phyloP scores from a whole-genome alignment of 176 grass and related monocot genomes.

The Avena atlantica region DNA sequence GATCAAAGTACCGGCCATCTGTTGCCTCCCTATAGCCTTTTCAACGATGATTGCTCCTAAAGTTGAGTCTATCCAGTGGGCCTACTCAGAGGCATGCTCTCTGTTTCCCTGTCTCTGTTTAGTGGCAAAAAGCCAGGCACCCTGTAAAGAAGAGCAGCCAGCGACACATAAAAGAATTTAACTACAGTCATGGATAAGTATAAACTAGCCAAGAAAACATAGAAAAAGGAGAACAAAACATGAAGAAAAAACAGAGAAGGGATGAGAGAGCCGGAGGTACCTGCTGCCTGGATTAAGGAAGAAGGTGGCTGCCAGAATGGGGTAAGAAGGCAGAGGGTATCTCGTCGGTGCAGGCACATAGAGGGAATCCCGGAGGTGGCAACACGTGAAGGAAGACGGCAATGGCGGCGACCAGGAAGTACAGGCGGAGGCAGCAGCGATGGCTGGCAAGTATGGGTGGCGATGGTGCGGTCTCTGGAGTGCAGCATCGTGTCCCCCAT shows the following conservation, averaged over 20 bases:
- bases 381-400: not conserved
- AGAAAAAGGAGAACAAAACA: not conserved
- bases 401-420: not conserved
- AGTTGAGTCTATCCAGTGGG: not conserved
- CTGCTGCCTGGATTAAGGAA: conserved; percentile 13
- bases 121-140: not conserved
- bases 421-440: not conserved
- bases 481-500: not conserved
- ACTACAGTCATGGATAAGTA: not conserved
- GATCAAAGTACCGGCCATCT: not conserved
- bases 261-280: not conserved
- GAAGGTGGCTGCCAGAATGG: not conserved
- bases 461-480: not conserved
- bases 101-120: not conserved
- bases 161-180: not conserved
- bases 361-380: not conserved
- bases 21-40: not conserved
- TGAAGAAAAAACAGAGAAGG: conserved; percentile 12
- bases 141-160: not conserved
- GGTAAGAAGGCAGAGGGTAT: not conserved
- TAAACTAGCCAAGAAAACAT: not conserved
- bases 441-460: not conserved
- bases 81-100: not conserved
- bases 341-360: not conserved
- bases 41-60: not conserved